Percentiles rank a stretch among this genome's conserved stretches.
phyloP scores from a whole-genome alignment of 257 asterid species.

The Petrea volubilis region DNA sequence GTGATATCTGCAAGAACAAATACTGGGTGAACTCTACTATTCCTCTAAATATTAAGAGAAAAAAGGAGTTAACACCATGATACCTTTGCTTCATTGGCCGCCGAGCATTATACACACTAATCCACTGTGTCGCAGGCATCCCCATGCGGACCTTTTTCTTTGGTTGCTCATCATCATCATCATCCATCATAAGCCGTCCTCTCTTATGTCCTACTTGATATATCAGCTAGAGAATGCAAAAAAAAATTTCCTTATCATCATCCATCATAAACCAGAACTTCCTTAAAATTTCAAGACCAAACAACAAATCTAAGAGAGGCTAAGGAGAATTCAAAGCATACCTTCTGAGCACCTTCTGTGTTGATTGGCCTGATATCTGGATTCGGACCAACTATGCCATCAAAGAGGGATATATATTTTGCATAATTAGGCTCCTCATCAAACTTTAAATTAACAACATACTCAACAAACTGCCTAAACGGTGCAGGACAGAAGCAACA shows the following conservation, averaged over 20 bases:
- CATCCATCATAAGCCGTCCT: constrained; percentile 48
- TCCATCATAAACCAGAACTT: constrained; percentile 3
- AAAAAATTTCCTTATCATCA: not conserved
- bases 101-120: constrained; percentile 61
- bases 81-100: constrained; percentile 75
- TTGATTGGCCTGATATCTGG: constrained; percentile 66
- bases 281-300: constrained; percentile 14
- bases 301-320: not conserved
- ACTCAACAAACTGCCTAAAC: constrained; percentile 57
- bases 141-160: constrained; percentile 73
- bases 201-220: constrained; percentile 68
- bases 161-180: constrained; percentile 57
- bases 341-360: constrained; percentile 77
- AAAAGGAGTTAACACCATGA: not conserved
- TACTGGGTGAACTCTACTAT: not conserved
- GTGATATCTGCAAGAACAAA: constrained; percentile 61
- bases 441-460: constrained; percentile 55
- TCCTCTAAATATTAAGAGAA: not conserved
- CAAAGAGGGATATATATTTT: constrained; percentile 62
- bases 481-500: constrained; percentile 70
- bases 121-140: constrained; percentile 72
- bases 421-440: constrained; percentile 77
- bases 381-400: constrained; percentile 65
- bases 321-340: constrained; percentile 17
- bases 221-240: constrained; percentile 36